Evolutionary conservation across 208 protist species (phyloP).

Genomic region (Lotmaria passim): DNA sequence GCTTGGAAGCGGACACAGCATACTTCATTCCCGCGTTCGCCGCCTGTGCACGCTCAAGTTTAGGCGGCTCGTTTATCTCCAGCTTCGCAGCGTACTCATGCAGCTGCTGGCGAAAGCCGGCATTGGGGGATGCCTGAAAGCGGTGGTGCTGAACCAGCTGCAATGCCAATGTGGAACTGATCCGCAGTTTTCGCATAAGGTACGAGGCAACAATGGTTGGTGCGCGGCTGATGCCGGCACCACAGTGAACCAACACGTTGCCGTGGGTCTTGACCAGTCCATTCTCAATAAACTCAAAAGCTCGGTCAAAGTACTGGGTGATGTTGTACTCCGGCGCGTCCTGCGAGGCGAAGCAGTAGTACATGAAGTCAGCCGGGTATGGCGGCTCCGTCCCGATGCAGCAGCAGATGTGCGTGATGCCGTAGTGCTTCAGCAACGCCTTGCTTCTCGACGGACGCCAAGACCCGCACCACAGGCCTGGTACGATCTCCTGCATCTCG

Average conservation of each 20-base stretch:
- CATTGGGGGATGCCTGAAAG: slow-evolving; percentile 66
- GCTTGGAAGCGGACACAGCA: too few relatives aligned
- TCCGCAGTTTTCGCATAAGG: slow-evolving; percentile 70
- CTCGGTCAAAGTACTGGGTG: slow-evolving; percentile 49
- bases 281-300: slow-evolving; percentile 80
- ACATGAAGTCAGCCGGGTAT: slow-evolving; percentile 70
- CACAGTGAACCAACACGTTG: slow-evolving; percentile 83
- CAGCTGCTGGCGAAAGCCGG: slow-evolving; percentile 69
- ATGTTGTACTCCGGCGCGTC: slow-evolving; percentile 63
- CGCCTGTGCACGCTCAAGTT: not conserved
- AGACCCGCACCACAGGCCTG: slow-evolving; percentile 81
- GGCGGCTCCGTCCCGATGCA: slow-evolving; percentile 59
- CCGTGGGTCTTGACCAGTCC: slow-evolving; percentile 50
- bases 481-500: slow-evolving; percentile 81
- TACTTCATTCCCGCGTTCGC: slow-evolving; percentile 1
- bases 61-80: slow-evolving; percentile 15
- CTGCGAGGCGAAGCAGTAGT: slow-evolving; percentile 51
- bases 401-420: slow-evolving; percentile 79
- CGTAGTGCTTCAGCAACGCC: slow-evolving; percentile 38
- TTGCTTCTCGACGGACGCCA: slow-evolving; percentile 65
- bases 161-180: slow-evolving; percentile 58
- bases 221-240: slow-evolving; percentile 82
- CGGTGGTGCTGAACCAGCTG: slow-evolving; percentile 54
- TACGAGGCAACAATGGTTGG: slow-evolving; percentile 77
- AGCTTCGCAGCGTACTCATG: slow-evolving; percentile 40